phyloP scores from a whole-genome alignment of 1,284 basidiomycete species.

The Hypsizygus ulmarius region DNA sequence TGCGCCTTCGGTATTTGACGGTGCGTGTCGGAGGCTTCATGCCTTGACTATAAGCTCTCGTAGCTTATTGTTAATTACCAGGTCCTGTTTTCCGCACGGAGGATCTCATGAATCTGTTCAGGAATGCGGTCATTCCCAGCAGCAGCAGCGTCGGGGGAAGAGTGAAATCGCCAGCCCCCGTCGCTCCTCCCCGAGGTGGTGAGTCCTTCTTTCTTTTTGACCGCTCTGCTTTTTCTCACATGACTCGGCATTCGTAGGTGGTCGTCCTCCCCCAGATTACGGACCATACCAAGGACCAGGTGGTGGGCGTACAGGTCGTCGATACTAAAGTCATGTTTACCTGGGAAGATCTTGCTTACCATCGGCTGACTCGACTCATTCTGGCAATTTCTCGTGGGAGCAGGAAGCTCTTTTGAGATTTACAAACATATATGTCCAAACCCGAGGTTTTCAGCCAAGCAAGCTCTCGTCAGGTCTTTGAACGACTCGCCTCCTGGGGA shows the following conservation, averaged over 20 bases:
- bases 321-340: slow-evolving; percentile 11
- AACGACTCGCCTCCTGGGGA: no score
- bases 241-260: slow-evolving; percentile 30
- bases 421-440: no score
- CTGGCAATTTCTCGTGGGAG: no score
- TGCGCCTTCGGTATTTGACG: slow-evolving; percentile 70
- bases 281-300: slow-evolving; percentile 66
- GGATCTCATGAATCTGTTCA: slow-evolving; percentile 79
- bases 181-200: slow-evolving; percentile 47
- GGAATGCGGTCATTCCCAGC: slow-evolving; percentile 73
- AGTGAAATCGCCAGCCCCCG: slow-evolving; percentile 49
- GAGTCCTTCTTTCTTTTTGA: slow-evolving; percentile 11
- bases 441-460: no score
- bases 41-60: background rate
- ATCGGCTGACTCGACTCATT: no score
- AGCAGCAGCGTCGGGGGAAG: slow-evolving; percentile 27
- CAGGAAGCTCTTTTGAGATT: no score
- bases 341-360: no score
- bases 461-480: no score
- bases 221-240: background rate
- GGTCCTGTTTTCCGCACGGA: slow-evolving; percentile 86
- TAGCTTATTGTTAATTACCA: slow-evolving; percentile 29
- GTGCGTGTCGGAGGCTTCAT: slow-evolving; percentile 35
- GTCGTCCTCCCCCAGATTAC: slow-evolving; percentile 67
- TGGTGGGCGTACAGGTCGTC: slow-evolving; percentile 26